Percentiles rank a stretch among this genome's conserved stretches.
phyloP scores from a whole-genome alignment of 2,329 filamentous ascomycete species.

The Metarhizium sp. region DNA sequence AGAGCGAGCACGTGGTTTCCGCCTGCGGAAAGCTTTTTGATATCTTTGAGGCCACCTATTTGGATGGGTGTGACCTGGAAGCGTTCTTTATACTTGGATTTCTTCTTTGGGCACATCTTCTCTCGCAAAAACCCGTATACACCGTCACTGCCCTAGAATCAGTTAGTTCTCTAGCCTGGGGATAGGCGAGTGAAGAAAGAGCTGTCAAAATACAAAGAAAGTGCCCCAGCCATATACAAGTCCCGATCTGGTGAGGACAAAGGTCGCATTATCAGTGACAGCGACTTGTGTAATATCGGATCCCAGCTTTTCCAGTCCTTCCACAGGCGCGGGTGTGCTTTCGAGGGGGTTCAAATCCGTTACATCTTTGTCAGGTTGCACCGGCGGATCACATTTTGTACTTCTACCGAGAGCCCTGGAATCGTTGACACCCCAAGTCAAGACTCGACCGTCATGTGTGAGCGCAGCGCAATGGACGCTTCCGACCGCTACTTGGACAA shows the following conservation, averaged over 20 bases:
- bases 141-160: conserved; percentile 4
- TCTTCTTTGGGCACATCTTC: conserved; percentile 26
- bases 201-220: conserved; percentile 43
- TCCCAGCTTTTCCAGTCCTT: conserved; percentile 39
- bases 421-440: conserved; percentile 61
- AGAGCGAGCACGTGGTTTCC: conserved; percentile 59
- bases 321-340: conserved; percentile 37
- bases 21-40: conserved; percentile 50
- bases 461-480: conserved; percentile 56
- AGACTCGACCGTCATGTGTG: conserved; percentile 51
- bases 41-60: conserved; percentile 47
- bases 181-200: neutral
- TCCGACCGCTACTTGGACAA: conserved; percentile 53
- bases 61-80: conserved; percentile 27
- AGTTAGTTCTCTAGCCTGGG: neutral
- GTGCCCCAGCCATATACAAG: conserved; percentile 70
- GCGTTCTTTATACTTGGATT: conserved; percentile 3
- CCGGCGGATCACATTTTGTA: conserved; percentile 35
- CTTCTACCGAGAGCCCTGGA: conserved; percentile 53
- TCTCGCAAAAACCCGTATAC: conserved; percentile 8
- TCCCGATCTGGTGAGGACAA: conserved; percentile 60
- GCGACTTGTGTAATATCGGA: conserved; percentile 49
- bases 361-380: conserved; percentile 28
- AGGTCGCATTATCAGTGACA: conserved; percentile 57
- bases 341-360: conserved; percentile 47